Base-by-base conservation (phyloP, 495 filamentous ascomycete genomes). In the Annulohypoxylon nitens region DNA sequence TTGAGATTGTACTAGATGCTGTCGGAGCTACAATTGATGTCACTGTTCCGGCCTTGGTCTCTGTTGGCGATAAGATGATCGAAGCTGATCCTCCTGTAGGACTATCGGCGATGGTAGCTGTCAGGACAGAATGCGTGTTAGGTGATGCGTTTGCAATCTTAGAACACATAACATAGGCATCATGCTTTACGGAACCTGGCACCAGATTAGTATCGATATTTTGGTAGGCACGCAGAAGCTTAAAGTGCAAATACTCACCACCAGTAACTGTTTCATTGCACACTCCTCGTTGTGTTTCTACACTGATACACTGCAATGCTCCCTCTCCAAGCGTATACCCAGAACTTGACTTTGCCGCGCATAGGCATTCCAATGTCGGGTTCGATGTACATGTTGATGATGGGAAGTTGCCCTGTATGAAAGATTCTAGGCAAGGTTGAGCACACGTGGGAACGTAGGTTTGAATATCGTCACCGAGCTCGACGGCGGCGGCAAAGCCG, bases 261-360 rank as follows among this genome's bases (percentile, higher is more conserved):
- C 71, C 65, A 1, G 75, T 76, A 55, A 83, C 77, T 11, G 65
- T 54, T 3, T 77, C 80, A 48, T 70, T 63, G 69, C 86, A 88
- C 7, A 65, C 66, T 9, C 85, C 86, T 47, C 81, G 67, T 53
- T 74, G 74, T 41, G 54, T 73, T 73, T 86, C 83, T 20, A 86
- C 85, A 53, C 86, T 78, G 11, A 90, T 84, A 76, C 92, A 94
- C 66, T 87, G 85, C 63, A 92, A 76, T 8, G 87, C 89, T 6
- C 85, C 90, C 78, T 93, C 92, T 10, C 91, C 91, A 54, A 95
- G 62, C 0, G 92, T 93, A 64, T 90, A 90, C 34, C 90, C 90
- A 64, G 85, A 86, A 10, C 73, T 77, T n/a, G 87, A 90, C 51
- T 83, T 82, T 43, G 85, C 84, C 39, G 81, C 80, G 75, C 92